A percentile compares a stretch with the other conserved stretches of the same genome.
phyloP scores from a whole-genome alignment of 345 rosid species.

The Salix udensis region DNA sequence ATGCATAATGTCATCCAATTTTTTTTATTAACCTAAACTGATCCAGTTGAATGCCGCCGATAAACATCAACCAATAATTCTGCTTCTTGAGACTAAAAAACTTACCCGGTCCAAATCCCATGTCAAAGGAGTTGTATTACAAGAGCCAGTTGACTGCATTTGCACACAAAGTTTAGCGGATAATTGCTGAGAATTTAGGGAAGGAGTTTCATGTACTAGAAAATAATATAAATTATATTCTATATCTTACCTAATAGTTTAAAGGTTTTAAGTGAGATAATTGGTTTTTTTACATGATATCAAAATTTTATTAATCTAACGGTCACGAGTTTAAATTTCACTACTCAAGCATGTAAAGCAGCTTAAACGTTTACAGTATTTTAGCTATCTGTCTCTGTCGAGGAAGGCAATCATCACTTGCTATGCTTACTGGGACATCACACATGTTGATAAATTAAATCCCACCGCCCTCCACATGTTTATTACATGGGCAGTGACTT shows the following conservation, averaged over 20 bases:
- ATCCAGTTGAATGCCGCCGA: not conserved
- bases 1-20: not conserved
- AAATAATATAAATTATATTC: too few relatives aligned
- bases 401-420: not conserved
- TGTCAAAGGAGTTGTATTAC: not conserved
- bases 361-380: not conserved
- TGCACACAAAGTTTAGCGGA: not conserved
- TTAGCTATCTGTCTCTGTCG: slow-evolving; percentile 12
- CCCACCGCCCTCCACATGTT: slow-evolving; percentile 4
- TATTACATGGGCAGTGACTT: not conserved
- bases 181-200: not conserved
- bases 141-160: not conserved
- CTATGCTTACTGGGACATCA: not conserved
- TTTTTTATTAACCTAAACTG: not conserved
- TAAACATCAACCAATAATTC: not conserved
- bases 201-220: not conserved
- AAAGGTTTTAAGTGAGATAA: rapidly evolving
- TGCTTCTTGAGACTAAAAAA: not conserved
- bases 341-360: too few relatives aligned
- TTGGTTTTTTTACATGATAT: too few relatives aligned
- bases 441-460: not conserved
- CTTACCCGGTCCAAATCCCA: not conserved
- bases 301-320: rapidly evolving
- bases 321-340: too few relatives aligned
- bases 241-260: rapidly evolving